A percentile compares a stretch with the other conserved stretches of the same genome.
Conservation (phyloP, 1,139 yeast species). For the Pichia cactophila region DNA sequence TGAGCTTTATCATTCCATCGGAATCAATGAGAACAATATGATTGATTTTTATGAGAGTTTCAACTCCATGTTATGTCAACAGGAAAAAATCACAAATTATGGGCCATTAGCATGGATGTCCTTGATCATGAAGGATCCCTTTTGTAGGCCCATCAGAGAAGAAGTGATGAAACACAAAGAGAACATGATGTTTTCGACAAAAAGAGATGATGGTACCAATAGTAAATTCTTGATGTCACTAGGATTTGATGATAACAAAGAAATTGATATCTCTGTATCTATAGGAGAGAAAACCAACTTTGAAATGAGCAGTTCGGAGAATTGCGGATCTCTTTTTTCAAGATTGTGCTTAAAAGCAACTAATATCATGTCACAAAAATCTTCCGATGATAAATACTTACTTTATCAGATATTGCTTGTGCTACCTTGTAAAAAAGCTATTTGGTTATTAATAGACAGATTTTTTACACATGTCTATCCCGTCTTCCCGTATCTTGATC, state of each 20-base stretch:
- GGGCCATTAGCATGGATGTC: conserved; percentile 48
- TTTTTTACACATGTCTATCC: conserved; percentile 41
- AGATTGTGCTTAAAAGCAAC: neutral
- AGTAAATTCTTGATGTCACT: conserved; percentile 29
- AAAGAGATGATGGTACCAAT: conserved; percentile 21
- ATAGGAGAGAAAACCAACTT: neutral
- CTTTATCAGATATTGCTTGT: conserved; percentile 33
- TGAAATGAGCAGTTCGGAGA: neutral
- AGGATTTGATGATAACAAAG: conserved; percentile 29
- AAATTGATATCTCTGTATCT: conserved; percentile 7
- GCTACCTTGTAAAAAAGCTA: conserved; percentile 36
- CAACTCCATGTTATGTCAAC: conserved; percentile 35
- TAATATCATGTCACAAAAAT: neutral
- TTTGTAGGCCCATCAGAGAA: conserved; percentile 31
- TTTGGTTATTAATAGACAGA: conserved; percentile 41
- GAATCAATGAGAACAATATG: conserved; percentile 14
- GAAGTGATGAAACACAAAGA: conserved; percentile 27
- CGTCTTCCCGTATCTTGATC: conserved; percentile 42
- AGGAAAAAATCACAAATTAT: conserved; percentile 35
- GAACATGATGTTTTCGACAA: conserved; percentile 14
- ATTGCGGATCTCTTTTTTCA: neutral
- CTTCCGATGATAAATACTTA: conserved; percentile 5
- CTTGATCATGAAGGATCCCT: conserved; percentile 40
- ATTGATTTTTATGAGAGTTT: conserved; percentile 39
- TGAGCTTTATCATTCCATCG: neutral